Percentiles rank a stretch among this genome's conserved stretches.
Evolutionary conservation across 352 stramenopile species (phyloP).

Genomic region (Globisporangium emineosum): DNA sequence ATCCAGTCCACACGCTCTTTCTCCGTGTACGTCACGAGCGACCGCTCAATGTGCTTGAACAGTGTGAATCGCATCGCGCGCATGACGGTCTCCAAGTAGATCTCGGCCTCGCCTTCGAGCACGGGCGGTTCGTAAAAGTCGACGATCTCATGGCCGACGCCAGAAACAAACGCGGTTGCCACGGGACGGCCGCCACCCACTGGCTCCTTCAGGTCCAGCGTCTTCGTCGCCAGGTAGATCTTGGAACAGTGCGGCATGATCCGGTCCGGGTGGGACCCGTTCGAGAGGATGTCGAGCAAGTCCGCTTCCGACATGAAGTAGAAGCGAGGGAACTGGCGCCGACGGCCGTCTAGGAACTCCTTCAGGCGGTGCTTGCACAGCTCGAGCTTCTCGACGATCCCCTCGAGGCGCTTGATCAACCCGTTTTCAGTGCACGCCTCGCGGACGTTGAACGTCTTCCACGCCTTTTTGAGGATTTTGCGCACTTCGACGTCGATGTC

Average conservation of each 20-base stretch:
- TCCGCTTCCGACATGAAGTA: slow-evolving; percentile 91
- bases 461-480: slow-evolving; percentile 80
- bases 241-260: slow-evolving; percentile 96
- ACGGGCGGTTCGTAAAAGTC: slow-evolving; percentile 91
- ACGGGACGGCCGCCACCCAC: slow-evolving; percentile 60
- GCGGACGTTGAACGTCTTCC: slow-evolving; percentile 88
- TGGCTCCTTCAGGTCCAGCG: slow-evolving; percentile 77
- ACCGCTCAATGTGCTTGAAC: slow-evolving; percentile 93
- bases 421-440: slow-evolving; percentile 87
- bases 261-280: slow-evolving; percentile 91
- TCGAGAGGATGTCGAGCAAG: slow-evolving; percentile 95
- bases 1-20: slow-evolving; percentile 95
- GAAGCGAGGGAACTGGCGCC: slow-evolving; percentile 93
- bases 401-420: slow-evolving; percentile 88
- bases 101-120: slow-evolving; percentile 96
- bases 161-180: slow-evolving; percentile 91
- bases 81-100: slow-evolving; percentile 96
- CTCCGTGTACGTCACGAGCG: slow-evolving; percentile 87
- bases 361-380: slow-evolving; percentile 93
- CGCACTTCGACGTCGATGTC: slow-evolving; percentile 93
- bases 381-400: slow-evolving; percentile 92
- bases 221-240: slow-evolving; percentile 95
- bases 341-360: slow-evolving; percentile 93
- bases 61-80: slow-evolving; percentile 93
- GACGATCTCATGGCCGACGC: slow-evolving; percentile 92